These are phyloP conservation scores for Helenozyma rhizophorensis DNA, from an alignment of 805 yeast genomes.

Conservation along the genomic window DNA sequence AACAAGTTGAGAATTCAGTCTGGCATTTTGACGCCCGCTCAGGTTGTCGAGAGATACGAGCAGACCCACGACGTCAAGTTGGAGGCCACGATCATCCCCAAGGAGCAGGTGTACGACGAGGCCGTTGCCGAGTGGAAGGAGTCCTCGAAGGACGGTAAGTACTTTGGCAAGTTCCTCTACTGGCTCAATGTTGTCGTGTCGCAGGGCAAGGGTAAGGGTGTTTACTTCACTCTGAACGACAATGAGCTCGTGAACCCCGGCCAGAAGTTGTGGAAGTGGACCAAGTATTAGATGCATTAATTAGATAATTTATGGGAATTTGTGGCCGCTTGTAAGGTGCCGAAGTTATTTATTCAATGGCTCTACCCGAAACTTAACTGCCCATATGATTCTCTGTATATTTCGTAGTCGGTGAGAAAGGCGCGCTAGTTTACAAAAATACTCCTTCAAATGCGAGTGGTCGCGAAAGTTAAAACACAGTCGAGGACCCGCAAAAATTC, in stretches of 20 bases:
- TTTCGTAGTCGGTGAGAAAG: too few relatives aligned
- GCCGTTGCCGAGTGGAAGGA: conserved; percentile 23
- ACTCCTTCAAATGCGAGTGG: too few relatives aligned
- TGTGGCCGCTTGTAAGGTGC: too few relatives aligned
- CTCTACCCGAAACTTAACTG: too few relatives aligned
- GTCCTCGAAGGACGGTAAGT: conserved; percentile 20
- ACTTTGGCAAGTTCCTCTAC: conserved; percentile 27
- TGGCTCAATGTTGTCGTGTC: conserved; percentile 29
- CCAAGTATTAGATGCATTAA: conserved; percentile 27
- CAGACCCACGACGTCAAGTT: conserved; percentile 27
- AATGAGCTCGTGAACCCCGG: conserved; percentile 44
- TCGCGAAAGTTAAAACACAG: too few relatives aligned
- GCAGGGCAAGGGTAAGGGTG: conserved; percentile 40
- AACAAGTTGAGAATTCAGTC: conserved; percentile 41
- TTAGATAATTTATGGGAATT: too few relatives aligned
- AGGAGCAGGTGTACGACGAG: conserved; percentile 25
- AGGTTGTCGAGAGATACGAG: conserved; percentile 39
- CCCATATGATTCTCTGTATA: too few relatives aligned
- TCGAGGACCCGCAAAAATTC: too few relatives aligned
- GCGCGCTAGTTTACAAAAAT: too few relatives aligned
- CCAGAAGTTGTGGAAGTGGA: conserved; percentile 43
- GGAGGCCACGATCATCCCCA: conserved; percentile 22
- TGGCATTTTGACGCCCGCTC: conserved; percentile 33
- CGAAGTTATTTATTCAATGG: too few relatives aligned
- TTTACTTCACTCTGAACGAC: conserved; percentile 26